These are phyloP conservation scores for Anisogramma anomala DNA, from an alignment of 2,329 filamentous ascomycete species.

Conservation along the genomic window DNA sequence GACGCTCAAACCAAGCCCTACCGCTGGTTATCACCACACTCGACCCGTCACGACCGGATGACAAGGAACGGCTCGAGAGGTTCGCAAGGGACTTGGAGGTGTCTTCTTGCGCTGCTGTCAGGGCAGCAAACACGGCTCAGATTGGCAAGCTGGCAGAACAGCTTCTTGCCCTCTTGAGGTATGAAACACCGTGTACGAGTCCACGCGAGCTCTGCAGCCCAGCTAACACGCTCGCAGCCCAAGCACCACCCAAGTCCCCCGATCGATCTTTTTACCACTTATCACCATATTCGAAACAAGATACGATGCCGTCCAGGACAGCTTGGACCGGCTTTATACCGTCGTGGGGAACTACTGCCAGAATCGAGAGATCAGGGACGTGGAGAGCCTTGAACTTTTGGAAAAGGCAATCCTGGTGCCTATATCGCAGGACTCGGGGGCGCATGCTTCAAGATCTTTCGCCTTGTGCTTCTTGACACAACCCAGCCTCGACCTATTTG, in stretches of 20 bases:
- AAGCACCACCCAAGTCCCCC: conserved; percentile 1
- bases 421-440: conserved; percentile 10
- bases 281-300: conserved; percentile 10
- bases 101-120: conserved; percentile 26
- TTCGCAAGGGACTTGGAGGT: conserved; percentile 34
- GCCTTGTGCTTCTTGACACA: conserved; percentile 28
- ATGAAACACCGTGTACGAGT: conserved; percentile 1
- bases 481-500: conserved; percentile 28
- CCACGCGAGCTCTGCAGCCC: not conserved
- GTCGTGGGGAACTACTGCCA: conserved; percentile 14
- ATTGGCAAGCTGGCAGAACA: conserved; percentile 26
- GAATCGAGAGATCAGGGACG: conserved; percentile 5
- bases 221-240: conserved; percentile 3
- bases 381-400: conserved; percentile 8
- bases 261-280: conserved; percentile 13
- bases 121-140: conserved; percentile 20
- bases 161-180: conserved; percentile 26
- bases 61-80: conserved; percentile 35
- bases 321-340: conserved; percentile 16
- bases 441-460: conserved; percentile 26
- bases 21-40: conserved; percentile 41
- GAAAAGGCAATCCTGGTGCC: conserved; percentile 15
- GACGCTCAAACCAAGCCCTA: conserved; percentile 30
- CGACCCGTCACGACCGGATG: conserved; percentile 30
- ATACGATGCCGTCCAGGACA: conserved; percentile 12